Conservation (phyloP, 2,329 filamentous ascomycete species). For the Chrysosporium keratinophilum region DNA sequence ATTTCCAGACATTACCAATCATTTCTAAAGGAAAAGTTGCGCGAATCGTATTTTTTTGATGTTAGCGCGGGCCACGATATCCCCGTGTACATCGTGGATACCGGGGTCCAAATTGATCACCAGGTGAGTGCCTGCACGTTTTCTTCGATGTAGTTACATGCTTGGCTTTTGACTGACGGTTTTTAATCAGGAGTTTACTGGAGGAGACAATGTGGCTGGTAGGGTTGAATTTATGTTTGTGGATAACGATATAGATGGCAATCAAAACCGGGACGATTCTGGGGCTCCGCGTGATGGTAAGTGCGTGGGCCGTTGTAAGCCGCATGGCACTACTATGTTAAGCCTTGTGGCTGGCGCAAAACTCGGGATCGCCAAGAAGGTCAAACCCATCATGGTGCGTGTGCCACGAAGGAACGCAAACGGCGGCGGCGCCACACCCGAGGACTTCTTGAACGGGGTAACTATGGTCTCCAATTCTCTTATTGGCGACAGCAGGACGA, state of each 20-base stretch:
- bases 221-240: constrained; percentile 10
- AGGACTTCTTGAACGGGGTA: constrained; percentile 4
- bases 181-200: constrained; percentile 10
- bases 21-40: neutral
- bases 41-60: constrained; percentile 8
- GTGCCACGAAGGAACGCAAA: constrained; percentile 4
- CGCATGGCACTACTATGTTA: constrained; percentile 12
- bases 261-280: constrained; percentile 8
- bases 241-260: constrained; percentile 9
- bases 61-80: constrained; percentile 8
- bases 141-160: neutral
- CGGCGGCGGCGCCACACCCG: neutral
- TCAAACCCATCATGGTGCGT: constrained; percentile 9
- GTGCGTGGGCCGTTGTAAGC: constrained; percentile 7
- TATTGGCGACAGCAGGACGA: neutral
- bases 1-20: constrained; percentile 5
- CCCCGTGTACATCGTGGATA: constrained; percentile 12
- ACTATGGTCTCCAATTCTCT: constrained; percentile 1
- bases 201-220: constrained; percentile 7
- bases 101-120: constrained; percentile 9
- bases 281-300: constrained; percentile 6
- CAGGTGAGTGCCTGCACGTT: constrained; percentile 10
- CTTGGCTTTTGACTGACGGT: neutral
- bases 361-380: constrained; percentile 10
- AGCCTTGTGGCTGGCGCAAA: constrained; percentile 5